phyloP scores from a whole-genome alignment of 257 asterid species.

The Fraxinus cuspidata region DNA sequence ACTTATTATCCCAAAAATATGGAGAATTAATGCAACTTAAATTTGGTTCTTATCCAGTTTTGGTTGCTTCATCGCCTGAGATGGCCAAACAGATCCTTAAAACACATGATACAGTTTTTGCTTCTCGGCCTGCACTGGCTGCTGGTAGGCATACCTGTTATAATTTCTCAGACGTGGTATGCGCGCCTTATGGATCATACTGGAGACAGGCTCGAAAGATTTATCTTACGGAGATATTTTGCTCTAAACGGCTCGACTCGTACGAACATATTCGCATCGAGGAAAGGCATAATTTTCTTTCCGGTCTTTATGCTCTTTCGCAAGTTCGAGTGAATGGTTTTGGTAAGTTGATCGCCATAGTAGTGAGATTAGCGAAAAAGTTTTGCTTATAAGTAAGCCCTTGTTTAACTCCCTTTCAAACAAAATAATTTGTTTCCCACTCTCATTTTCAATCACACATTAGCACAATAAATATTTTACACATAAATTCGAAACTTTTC shows the following conservation, averaged over 20 bases:
- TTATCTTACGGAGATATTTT: constrained; percentile 24
- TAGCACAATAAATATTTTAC: too few species aligned
- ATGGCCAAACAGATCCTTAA: constrained; percentile 46
- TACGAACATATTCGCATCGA: constrained; percentile 23
- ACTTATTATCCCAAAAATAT: constrained; percentile 36
- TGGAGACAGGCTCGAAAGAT: constrained; percentile 29
- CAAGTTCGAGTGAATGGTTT: too few species aligned
- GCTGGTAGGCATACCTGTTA: constrained; percentile 24
- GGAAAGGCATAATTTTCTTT: constrained; percentile 19
- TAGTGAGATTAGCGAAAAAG: too few species aligned
- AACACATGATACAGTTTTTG: constrained; percentile 37
- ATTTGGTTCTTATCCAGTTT: constrained; percentile 36
- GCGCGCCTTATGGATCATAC: constrained; percentile 30
- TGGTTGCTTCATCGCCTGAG: constrained; percentile 46
- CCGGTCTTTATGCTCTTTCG: neutral
- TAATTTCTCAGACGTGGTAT: constrained; percentile 19
- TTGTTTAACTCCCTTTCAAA: too few species aligned
- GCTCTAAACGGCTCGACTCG: constrained; percentile 18
- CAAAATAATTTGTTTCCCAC: too few species aligned
- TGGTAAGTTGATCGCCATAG: neutral
- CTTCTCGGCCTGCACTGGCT: constrained; percentile 41
- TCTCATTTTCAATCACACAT: too few species aligned
- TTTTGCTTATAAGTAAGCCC: too few species aligned
- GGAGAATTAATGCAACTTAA: constrained; percentile 48
- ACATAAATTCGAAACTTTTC: too few species aligned